Evolutionary conservation across 176 grass and related monocot genomes (phyloP).

Genomic region (Tillandsia fasciculata): DNA sequence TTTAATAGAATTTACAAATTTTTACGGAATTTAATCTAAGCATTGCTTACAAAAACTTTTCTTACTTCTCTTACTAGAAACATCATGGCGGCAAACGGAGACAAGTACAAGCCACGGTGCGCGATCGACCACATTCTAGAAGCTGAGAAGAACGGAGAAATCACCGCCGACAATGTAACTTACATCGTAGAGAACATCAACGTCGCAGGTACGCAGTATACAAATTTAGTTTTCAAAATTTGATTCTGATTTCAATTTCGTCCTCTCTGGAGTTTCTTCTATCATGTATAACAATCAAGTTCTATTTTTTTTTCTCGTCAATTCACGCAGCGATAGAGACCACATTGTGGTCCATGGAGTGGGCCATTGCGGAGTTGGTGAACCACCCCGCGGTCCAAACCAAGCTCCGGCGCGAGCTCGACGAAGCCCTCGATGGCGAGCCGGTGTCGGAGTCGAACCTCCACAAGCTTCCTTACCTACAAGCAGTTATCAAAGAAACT

Average conservation of each 20-base stretch:
- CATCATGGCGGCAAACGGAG: not conserved
- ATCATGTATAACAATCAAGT: too few relatives aligned
- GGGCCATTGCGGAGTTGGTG: conserved; percentile 55
- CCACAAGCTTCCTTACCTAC: conserved; percentile 48
- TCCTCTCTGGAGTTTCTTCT: not conserved
- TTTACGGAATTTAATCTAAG: too few relatives aligned
- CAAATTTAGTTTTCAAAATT: too few relatives aligned
- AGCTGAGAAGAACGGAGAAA: conserved; percentile 13
- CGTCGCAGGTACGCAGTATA: not conserved
- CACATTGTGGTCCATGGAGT: conserved; percentile 53
- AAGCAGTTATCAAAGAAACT: conserved; percentile 54
- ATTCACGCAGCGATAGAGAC: conserved; percentile 57
- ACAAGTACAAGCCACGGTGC: not conserved
- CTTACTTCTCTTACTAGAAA: conserved; percentile 1
- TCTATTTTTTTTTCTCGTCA: too few relatives aligned
- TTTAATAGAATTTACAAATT: too few relatives aligned
- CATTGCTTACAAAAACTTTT: not conserved
- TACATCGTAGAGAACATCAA: conserved; percentile 24
- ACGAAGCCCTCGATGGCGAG: conserved; percentile 30
- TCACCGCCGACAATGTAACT: conserved; percentile 1
- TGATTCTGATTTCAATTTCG: not conserved
- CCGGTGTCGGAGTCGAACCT: conserved; percentile 47
- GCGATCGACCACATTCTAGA: conserved; percentile 12
- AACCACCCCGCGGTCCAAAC: conserved; percentile 56
- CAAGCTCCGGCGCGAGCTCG: conserved; percentile 55